Evolutionary conservation across 192 early-diverging fungal genomes (phyloP), one percentile per base, ranked within the genome.

Genomic region (Backusella parvicylindrica): DNA sequence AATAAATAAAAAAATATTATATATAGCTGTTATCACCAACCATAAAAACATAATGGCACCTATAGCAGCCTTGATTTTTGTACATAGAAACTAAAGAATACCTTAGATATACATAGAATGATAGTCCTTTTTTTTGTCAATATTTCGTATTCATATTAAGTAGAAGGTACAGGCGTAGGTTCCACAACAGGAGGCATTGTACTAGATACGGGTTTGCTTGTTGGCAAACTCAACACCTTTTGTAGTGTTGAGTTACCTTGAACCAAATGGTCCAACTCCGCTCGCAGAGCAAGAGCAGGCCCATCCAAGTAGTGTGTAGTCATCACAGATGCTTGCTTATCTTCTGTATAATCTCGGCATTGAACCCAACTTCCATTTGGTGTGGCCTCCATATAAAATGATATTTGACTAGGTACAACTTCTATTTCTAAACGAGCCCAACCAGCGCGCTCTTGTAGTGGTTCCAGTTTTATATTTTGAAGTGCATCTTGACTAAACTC

Each of bases 341-440:
- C 86, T 63, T 88, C 87, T 30, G 89, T 90, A 40, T 89, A 90
- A 79, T 90, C 89, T 37, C 84, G 84, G 53, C 89, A 89, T 73
- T 86, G 84, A 31, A 83, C 85, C 89, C 89, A 90, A 36, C 76
- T 77, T 30, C 40, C 40, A 12, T 37, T 37, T 16, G 33, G 38
- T 8, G 31, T 35, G 18, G 28, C 40, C 56, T 86, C 84, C 84
- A 64, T 84, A 70, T 74, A 90, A 72, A 73, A 85, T 79, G 75
- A 88, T 73, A 67, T 81, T 75, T 84, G 77, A 66, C 84, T 79
- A 9, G 81, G 75, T 38, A 38, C n/a, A 32, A 78, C 47, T 15
- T 41, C 13, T 6, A 78, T 36, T 32, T 66, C 47, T 11, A 78
- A 72, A 77, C 85, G 23, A 75, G 73, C 64, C 79, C 79, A 66